These are phyloP conservation scores for Boletus rubropictus DNA, from an alignment of 768 basidiomycete species.

Conservation along the genomic window DNA sequence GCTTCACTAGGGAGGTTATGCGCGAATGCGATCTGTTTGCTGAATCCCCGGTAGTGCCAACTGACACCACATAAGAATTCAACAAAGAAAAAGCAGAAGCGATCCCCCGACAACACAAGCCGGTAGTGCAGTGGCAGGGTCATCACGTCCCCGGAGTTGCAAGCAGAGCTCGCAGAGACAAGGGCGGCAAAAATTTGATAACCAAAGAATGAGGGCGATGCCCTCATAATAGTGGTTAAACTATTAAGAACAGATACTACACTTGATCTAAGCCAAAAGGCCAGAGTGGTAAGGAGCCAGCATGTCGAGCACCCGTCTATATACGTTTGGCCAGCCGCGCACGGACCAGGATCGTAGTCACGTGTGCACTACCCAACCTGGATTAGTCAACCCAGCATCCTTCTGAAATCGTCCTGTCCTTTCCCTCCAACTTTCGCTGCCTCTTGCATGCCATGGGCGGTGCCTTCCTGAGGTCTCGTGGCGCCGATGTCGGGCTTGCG, in stretches of 20 bases:
- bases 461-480: slow-evolving; percentile 11
- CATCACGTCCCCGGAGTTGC: slow-evolving; percentile 37
- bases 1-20: too few relatives aligned
- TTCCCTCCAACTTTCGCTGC: slow-evolving; percentile 15
- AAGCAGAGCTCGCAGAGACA: slow-evolving; percentile 35
- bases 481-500: slow-evolving; percentile 35
- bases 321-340: slow-evolving; percentile 7
- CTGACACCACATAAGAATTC: not conserved
- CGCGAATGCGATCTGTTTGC: not conserved
- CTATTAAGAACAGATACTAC: slow-evolving; percentile 73
- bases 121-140: slow-evolving; percentile 36
- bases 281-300: slow-evolving; percentile 28
- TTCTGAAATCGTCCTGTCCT: slow-evolving; percentile 80
- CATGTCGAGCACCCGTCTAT: not conserved
- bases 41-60: not conserved
- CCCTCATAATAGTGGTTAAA: slow-evolving; percentile 52
- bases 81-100: slow-evolving; percentile 18
- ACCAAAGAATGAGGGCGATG: slow-evolving; percentile 51
- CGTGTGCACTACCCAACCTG: not conserved
- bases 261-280: slow-evolving; percentile 70
- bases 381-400: slow-evolving; percentile 48
- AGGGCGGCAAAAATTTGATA: slow-evolving; percentile 38
- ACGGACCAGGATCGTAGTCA: slow-evolving; percentile 13
- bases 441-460: slow-evolving; percentile 8
- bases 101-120: slow-evolving; percentile 61